phyloP scores from a whole-genome alignment of 2,329 filamentous ascomycete species.

The Claviceps pazoutovae region DNA sequence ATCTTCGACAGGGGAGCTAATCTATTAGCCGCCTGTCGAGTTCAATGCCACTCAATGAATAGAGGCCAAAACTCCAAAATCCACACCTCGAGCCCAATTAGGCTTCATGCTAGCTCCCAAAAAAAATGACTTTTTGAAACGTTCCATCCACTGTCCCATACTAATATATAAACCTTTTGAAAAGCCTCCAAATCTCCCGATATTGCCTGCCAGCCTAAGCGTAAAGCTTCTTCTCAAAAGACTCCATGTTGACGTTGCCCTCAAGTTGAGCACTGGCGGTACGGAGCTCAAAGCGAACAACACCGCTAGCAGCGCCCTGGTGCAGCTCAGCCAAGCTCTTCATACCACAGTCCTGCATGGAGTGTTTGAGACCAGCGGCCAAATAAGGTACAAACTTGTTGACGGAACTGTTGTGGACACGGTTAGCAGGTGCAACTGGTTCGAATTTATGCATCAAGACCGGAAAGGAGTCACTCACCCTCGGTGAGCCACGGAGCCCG shows the following conservation, averaged over 20 bases:
- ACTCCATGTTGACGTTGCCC: slow-evolving; percentile 96
- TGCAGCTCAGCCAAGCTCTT: slow-evolving; percentile 68
- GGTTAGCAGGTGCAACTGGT: slow-evolving; percentile 16
- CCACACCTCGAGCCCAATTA: not conserved
- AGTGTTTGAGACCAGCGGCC: slow-evolving; percentile 90
- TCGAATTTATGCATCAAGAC: not conserved
- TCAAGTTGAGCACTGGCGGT: slow-evolving; percentile 92
- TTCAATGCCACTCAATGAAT: slow-evolving; percentile 1
- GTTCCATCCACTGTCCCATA: not conserved
- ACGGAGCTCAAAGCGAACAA: slow-evolving; percentile 81
- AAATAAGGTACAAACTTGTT: slow-evolving; percentile 95
- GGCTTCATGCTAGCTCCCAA: not conserved
- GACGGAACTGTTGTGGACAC: slow-evolving; percentile 44
- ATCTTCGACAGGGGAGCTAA: not conserved
- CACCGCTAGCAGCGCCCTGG: slow-evolving; percentile 56
- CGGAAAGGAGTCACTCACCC: slow-evolving; percentile 28
- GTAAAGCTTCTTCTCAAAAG: slow-evolving; percentile 99
- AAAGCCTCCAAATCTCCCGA: not conserved
- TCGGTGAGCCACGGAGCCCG: slow-evolving; percentile 68
- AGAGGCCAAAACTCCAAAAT: slow-evolving; percentile 2
- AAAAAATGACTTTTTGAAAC: not conserved
- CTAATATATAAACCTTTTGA: not conserved
- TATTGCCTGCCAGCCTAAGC: slow-evolving; percentile 38
- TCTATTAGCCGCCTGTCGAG: slow-evolving; percentile 3
- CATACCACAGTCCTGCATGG: slow-evolving; percentile 86